Base-by-base conservation (phyloP, 176 grass and related monocot species). In the Rhynchospora breviuscula region DNA sequence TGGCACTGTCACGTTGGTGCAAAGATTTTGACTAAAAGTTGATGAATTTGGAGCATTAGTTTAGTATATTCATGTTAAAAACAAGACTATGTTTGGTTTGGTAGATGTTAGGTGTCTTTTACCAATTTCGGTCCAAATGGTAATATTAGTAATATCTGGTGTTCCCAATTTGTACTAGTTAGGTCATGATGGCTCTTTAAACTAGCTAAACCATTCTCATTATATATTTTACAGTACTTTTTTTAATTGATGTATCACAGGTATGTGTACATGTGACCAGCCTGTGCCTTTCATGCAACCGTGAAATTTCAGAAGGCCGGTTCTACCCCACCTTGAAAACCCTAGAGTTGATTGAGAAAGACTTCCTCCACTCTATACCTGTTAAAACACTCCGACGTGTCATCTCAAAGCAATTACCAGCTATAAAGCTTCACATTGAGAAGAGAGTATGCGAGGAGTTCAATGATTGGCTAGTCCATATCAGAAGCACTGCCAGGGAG, bases 391-490 rank as follows among this genome's bases (percentile, higher is more conserved):
- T 97, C 33, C 85, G 77, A 84, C 91, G 53, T 67, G 89, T 87
- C 51, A 82, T 97, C 62, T 84, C 87, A 60, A 87, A 91, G 85
- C 89, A 97, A 86, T 87, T 97, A 68, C 91, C 91, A 2, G 63
- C 85, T 48, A 72, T 97, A 61, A 97, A 93, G 73, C 57, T 91
- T 82, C 65, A 90, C 57, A 91, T 97, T 14, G 94, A 97, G 67
- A 91, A 97, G 67, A 93, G 88, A 64, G 87, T 97, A 33, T 93
- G 89, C 49, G 82, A 54, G 56, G 91, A 97, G 66, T 97, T 97
- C 71, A 93, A 91, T 83, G 88, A 97, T 80, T 97, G 94, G 94
- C 86, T 97, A 22, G 84, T 93, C 12, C 80, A 93, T 44, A 90
- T 93, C 80, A 97, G 89, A 86, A 88, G 77, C 59, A 88, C n/a